Conservation (phyloP, 345 rosid species). For the Arabidopsis thaliana region DNA sequence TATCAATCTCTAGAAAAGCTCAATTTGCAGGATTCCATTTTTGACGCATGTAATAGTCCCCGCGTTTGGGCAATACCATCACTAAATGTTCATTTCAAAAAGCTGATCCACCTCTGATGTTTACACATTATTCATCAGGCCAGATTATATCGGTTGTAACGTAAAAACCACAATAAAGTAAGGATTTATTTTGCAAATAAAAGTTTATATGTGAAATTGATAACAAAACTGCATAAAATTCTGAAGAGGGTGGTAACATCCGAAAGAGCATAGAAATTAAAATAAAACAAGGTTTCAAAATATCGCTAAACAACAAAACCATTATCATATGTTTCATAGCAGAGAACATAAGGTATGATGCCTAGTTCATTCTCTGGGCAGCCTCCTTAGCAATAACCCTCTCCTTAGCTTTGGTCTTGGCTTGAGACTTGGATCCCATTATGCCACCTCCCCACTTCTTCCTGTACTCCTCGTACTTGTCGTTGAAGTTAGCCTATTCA, state of each 20-base stretch:
- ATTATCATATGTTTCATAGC: conserved; percentile 1
- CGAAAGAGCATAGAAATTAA: background rate
- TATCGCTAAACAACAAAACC: conserved; percentile 21
- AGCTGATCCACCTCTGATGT: no score
- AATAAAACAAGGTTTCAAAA: background rate
- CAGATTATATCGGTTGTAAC: no score
- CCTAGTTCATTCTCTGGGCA: conserved; percentile 68
- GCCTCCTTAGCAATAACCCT: conserved; percentile 72
- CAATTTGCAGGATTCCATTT: no score
- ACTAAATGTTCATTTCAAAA: no score
- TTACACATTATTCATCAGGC: no score
- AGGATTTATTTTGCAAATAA: no score
- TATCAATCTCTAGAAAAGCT: no score
- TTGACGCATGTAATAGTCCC: no score
- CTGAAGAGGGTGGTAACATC: background rate
- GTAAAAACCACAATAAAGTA: no score
- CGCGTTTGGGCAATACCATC: no score
- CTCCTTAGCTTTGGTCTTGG: conserved; percentile 74
- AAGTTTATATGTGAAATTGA: background rate
- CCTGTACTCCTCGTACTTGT: conserved; percentile 75
- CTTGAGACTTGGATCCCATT: conserved; percentile 86
- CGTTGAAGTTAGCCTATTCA: conserved; percentile 72
- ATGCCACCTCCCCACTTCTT: conserved; percentile 93
- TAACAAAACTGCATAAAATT: conserved; percentile 33
- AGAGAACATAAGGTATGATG: background rate